A percentile compares a stretch with the other conserved stretches of the same genome.
These are phyloP conservation scores for Schizophyllum amplum DNA, from an alignment of 1,284 basidiomycete genomes.

Conservation along the genomic window DNA sequence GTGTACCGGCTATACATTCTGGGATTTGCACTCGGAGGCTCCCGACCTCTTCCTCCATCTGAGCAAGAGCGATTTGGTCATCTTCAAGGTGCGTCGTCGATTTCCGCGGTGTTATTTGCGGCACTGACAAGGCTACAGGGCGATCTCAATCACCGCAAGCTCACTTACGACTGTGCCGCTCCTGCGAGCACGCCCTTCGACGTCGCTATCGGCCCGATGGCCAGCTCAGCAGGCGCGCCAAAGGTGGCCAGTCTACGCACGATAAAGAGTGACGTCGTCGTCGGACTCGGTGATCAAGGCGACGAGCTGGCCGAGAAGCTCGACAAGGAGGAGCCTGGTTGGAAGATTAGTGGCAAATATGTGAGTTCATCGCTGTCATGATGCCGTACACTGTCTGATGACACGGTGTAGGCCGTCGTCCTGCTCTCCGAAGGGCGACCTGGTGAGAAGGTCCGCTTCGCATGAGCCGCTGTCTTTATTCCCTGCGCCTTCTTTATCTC, in stretches of 20 bases:
- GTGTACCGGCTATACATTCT: constrained; percentile 94
- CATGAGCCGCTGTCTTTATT: constrained; percentile 25
- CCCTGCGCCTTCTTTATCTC: background rate
- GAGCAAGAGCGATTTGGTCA: constrained; percentile 84
- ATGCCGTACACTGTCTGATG: constrained; percentile 2
- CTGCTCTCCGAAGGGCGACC: constrained; percentile 81
- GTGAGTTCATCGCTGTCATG: constrained; percentile 36
- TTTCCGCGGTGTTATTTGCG: background rate
- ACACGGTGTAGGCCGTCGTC: constrained; percentile 62
- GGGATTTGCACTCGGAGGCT: constrained; percentile 85
- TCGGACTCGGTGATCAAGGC: constrained; percentile 62
- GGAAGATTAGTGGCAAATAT: constrained; percentile 97
- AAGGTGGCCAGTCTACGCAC: constrained; percentile 81
- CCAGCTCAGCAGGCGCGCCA: constrained; percentile 82
- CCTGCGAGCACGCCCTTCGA: constrained; percentile 89
- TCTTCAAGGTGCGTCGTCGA: constrained; percentile 60
- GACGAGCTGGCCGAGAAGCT: constrained; percentile 73
- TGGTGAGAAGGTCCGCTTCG: constrained; percentile 72
- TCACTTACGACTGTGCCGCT: constrained; percentile 91
- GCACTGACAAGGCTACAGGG: constrained; percentile 28
- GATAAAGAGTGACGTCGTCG: constrained; percentile 82
- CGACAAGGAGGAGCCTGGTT: constrained; percentile 85
- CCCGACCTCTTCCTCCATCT: constrained; percentile 94
- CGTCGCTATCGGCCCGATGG: constrained; percentile 90
- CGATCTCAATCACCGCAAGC: constrained; percentile 86